A percentile compares a stretch with the other conserved stretches of the same genome.
These are phyloP conservation scores for Coniochaeta hoffmannii DNA, from an alignment of 2,329 filamentous ascomycete species.

Conservation along the genomic window DNA sequence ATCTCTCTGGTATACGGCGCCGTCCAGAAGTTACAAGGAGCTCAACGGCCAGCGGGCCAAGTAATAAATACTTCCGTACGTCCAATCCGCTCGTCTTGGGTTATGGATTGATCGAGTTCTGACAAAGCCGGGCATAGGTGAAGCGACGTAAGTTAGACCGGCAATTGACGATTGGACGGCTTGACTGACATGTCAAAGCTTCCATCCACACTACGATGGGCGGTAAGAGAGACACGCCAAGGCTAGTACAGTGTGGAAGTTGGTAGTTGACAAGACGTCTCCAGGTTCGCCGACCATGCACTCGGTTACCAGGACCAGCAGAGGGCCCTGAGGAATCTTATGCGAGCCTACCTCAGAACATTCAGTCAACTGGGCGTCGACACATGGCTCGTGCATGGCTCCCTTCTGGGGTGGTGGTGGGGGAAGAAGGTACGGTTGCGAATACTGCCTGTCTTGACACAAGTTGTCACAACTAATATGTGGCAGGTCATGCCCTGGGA, in stretches of 20 bases:
- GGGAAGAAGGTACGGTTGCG: slow-evolving; percentile 39
- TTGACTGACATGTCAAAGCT: slow-evolving; percentile 9
- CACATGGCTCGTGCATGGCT: slow-evolving; percentile 81
- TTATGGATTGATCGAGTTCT: not conserved
- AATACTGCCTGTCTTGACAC: not conserved
- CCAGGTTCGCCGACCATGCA: slow-evolving; percentile 7
- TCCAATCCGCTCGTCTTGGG: not conserved
- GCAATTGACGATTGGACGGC: not conserved
- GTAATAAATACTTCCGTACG: not conserved
- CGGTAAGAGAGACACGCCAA: slow-evolving; percentile 8
- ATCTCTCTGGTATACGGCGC: not conserved
- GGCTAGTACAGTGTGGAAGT: not conserved
- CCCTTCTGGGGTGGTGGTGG: slow-evolving; percentile 85
- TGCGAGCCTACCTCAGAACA: slow-evolving; percentile 65
- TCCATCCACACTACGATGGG: slow-evolving; percentile 26
- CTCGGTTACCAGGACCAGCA: slow-evolving; percentile 8
- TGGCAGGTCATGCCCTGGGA: slow-evolving; percentile 68
- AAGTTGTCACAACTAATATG: not conserved
- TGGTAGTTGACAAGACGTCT: not conserved
- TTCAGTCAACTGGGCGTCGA: slow-evolving; percentile 60
- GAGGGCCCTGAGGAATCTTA: slow-evolving; percentile 52
- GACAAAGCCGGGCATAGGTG: not conserved
- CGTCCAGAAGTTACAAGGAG: not conserved
- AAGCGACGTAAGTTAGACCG: slow-evolving; percentile 2
- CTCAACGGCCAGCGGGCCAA: not conserved